A percentile compares a stretch with the other conserved stretches of the same genome.
phyloP scores from a whole-genome alignment of 495 filamentous ascomycete species.

The Penicillium argentinense region DNA sequence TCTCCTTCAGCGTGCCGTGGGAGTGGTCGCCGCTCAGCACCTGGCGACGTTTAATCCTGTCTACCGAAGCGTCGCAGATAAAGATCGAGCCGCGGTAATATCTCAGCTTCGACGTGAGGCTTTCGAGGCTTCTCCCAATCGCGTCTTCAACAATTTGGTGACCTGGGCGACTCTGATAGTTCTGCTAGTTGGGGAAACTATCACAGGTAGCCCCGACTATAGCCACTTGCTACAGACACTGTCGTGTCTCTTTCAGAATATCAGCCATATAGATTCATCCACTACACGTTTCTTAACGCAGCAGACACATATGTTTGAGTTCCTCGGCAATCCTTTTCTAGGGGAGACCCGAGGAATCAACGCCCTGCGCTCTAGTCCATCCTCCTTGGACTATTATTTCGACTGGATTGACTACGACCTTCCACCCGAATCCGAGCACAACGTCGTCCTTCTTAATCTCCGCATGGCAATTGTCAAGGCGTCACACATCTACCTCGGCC shows the following conservation, averaged over 20 bases:
- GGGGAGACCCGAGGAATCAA: slow-evolving; percentile 10
- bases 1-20: slow-evolving; percentile 76
- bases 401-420: slow-evolving; percentile 16
- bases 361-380: not conserved
- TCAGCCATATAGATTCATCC: not conserved
- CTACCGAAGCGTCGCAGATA: slow-evolving; percentile 8
- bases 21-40: slow-evolving; percentile 72
- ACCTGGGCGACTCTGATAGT: slow-evolving; percentile 26
- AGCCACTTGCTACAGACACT: slow-evolving; percentile 17
- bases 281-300: slow-evolving; percentile 9
- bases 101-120: slow-evolving; percentile 17
- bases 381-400: slow-evolving; percentile 10
- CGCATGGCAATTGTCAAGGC: slow-evolving; percentile 17
- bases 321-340: slow-evolving; percentile 16
- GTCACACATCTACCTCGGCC: slow-evolving; percentile 19
- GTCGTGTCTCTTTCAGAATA: slow-evolving; percentile 10
- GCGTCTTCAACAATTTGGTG: slow-evolving; percentile 11
- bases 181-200: slow-evolving; percentile 22
- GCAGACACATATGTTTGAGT: slow-evolving; percentile 23
- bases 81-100: slow-evolving; percentile 16
- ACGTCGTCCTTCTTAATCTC: slow-evolving; percentile 6
- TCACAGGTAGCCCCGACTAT: slow-evolving; percentile 23
- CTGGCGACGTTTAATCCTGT: slow-evolving; percentile 31
- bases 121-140: slow-evolving; percentile 9
- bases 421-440: slow-evolving; percentile 13